Evolutionary conservation across 208 protist species (phyloP).

Genomic region (Crithidia fasciculata): DNA sequence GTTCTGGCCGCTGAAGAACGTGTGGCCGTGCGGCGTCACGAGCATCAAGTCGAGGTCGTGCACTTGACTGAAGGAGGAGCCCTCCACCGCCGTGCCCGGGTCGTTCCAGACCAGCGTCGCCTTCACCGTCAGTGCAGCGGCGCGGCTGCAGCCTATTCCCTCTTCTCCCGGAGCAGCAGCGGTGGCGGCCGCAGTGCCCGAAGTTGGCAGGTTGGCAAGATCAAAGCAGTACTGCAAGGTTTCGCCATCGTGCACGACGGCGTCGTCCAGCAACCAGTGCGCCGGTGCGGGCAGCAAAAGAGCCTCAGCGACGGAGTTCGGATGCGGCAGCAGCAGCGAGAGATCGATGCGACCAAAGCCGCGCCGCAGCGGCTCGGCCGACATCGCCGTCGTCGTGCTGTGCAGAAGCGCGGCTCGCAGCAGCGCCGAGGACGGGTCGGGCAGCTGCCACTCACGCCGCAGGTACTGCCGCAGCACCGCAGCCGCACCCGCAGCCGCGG

Average conservation of each 20-base stretch:
- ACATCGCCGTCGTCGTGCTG: slow-evolving; percentile 44
- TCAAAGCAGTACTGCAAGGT: slow-evolving; percentile 33
- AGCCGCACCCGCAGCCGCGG: slow-evolving; percentile 66
- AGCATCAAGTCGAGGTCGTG: slow-evolving; percentile 88
- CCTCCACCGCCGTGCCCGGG: slow-evolving; percentile 51
- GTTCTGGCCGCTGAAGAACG: slow-evolving; percentile 49
- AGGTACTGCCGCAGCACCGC: slow-evolving; percentile 91
- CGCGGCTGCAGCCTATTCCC: slow-evolving; percentile 1
- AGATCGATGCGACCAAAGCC: slow-evolving; percentile 77
- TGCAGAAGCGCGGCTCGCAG: slow-evolving; percentile 62
- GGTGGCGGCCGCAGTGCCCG: background rate
- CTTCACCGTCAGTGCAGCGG: slow-evolving; percentile 35
- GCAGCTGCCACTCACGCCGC: slow-evolving; percentile 37
- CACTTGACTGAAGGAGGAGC: slow-evolving; percentile 57
- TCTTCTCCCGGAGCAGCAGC: background rate
- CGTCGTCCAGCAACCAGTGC: slow-evolving; percentile 31
- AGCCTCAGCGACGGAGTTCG: slow-evolving; percentile 6
- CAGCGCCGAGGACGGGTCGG: slow-evolving; percentile 60
- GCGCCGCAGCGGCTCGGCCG: background rate
- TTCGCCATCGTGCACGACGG: slow-evolving; percentile 22
- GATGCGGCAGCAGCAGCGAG: slow-evolving; percentile 54
- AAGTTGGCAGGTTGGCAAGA: background rate
- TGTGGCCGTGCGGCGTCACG: slow-evolving; percentile 48
- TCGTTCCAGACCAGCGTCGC: slow-evolving; percentile 90
- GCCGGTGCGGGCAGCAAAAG: slow-evolving; percentile 9